phyloP scores from a whole-genome alignment of 139 green algal species.

The Limnomonas spitsbergensis region DNA sequence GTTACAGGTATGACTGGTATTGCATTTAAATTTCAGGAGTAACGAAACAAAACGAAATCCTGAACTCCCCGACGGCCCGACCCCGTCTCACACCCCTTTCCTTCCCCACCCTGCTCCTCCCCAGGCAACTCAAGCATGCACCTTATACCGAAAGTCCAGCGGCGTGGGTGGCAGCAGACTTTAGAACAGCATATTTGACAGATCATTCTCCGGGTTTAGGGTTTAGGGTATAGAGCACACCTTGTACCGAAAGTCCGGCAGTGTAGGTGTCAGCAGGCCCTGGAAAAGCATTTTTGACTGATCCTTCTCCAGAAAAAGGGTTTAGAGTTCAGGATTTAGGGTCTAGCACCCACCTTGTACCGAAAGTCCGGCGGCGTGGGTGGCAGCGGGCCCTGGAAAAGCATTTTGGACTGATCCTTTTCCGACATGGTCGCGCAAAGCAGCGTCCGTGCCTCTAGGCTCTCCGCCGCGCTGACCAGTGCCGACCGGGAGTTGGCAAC shows the following conservation, averaged over 20 bases:
- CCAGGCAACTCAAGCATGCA: too few species aligned
- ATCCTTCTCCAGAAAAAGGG: constrained; percentile 8
- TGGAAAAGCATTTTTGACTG: constrained; percentile 3
- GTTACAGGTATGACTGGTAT: too few species aligned
- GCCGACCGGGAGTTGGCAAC: constrained; percentile 34
- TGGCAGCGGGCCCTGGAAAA: constrained; percentile 24
- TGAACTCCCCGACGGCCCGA: too few species aligned
- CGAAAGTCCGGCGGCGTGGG: constrained; percentile 27
- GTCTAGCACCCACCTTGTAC: constrained; percentile 14
- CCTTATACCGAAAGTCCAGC: constrained; percentile 26
- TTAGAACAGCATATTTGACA: too few species aligned
- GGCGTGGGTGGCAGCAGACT: constrained; percentile 17
- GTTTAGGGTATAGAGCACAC: background rate
- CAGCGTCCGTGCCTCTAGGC: constrained; percentile 26
- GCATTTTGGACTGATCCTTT: background rate
- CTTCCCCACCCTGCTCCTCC: too few species aligned
- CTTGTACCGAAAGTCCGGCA: constrained; percentile 26
- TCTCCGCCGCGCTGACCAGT: constrained; percentile 26
- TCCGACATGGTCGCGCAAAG: background rate
- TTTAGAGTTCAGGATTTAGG: too few species aligned
- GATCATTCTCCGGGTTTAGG: constrained; percentile 7
- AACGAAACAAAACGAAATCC: too few species aligned
- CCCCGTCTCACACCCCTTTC: too few species aligned
- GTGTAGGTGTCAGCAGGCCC: constrained; percentile 16
- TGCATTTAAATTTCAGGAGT: too few species aligned